phyloP scores from a whole-genome alignment of 2,329 filamentous ascomycete genomes.

The Talaromyces sp. region DNA sequence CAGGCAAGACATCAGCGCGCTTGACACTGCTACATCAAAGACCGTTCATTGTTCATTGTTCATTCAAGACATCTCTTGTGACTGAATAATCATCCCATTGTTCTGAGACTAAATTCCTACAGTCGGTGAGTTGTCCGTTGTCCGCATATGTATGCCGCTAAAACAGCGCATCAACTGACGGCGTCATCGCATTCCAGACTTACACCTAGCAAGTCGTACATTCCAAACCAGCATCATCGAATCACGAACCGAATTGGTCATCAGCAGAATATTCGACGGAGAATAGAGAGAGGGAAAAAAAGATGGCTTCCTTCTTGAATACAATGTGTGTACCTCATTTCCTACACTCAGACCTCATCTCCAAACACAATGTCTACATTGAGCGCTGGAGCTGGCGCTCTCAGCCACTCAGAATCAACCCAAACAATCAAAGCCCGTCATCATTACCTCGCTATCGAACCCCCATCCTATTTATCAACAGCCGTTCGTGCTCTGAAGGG shows the following conservation, averaged over 20 bases:
- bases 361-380: background rate
- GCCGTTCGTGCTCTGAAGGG: conserved; percentile 33
- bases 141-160: background rate
- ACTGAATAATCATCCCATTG: background rate
- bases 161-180: background rate
- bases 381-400: background rate
- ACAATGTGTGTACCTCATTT: conserved; percentile 63
- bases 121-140: background rate
- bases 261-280: background rate
- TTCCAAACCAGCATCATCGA: conserved; percentile 3
- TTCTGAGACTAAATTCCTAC: background rate
- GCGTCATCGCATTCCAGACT: conserved; percentile 7
- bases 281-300: conserved; percentile 7
- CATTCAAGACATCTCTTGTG: background rate
- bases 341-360: conserved; percentile 18
- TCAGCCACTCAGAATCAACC: conserved; percentile 26
- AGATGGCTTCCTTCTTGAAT: conserved; percentile 73
- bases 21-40: background rate
- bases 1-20: background rate
- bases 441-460: conserved; percentile 22
- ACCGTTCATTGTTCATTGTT: background rate
- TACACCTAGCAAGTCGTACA: background rate
- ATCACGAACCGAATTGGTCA: background rate
- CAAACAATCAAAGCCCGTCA: conserved; percentile 29
- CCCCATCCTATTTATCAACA: conserved; percentile 34